Evolutionary conservation across 148 eudicot species (phyloP), one percentile per base, ranked within the genome.

Genomic region (Chenopodium quinoa): DNA sequence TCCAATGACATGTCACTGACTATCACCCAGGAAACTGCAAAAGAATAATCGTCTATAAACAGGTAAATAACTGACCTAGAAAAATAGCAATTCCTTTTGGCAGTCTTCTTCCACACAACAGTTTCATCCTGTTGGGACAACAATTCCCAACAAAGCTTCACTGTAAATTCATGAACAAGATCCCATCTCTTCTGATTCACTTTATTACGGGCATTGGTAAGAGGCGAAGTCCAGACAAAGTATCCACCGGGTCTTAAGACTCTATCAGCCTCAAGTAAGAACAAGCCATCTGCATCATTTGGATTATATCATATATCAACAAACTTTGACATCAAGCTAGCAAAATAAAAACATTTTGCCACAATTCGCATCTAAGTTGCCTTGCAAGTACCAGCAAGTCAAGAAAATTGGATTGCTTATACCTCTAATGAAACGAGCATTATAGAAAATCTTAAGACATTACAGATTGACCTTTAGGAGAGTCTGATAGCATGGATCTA

Each of bases 181-280:
- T 84, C 81, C 99, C 99, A 97, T 86, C 86, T 89, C 84, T 97
- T 94, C 82, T 86, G 90, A 78, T 91, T 91, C 76, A 76, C 91
- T 86, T 97, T 97, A 64, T 92, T 91, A 79, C 93, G 98, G 47
- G 93, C 85, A 84, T 89, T 91, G 78, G 93, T 93, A 66, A 96
- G 83, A 50, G 93, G 97, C 71, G 98, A 94, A 74, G 98, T 97
- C 99, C 99, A 97, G 62, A 97, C 99, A 88, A 97, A 97, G 82
- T 97, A 97, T 86, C 98, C 99, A 83, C 99, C 97, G 34, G 99
- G 99, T 82, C 93, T 87, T 83, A 97, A 80, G 76, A 94, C 89
- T 82, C 99, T 89, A 87, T 97, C 97, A 82, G 86, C 99, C 89
- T 97, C 99, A 82, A 91, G 75, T 86, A 97, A 88, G 86, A 88